phyloP scores from a whole-genome alignment of 176 grass and related monocot genomes.

The Bothriochloa decipiens region DNA sequence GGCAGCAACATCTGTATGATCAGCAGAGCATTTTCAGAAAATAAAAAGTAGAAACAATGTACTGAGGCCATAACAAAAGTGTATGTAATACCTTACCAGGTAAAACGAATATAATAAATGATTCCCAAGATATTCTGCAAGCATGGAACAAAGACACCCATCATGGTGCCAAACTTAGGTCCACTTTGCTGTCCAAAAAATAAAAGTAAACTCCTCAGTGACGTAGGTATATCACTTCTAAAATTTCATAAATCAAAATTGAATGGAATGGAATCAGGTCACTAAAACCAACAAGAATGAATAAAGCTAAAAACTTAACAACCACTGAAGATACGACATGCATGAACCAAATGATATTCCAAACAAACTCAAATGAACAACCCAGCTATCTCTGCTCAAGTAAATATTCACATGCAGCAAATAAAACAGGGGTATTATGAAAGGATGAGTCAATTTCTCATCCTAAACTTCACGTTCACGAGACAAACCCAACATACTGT shows the following conservation, averaged over 20 bases:
- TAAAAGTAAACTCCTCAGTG: conserved; percentile 20
- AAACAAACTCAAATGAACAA: conserved; percentile 3
- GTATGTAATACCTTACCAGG: conserved; percentile 64
- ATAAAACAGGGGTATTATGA: not conserved
- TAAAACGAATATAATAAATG: conserved; percentile 99
- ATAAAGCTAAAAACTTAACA: not conserved
- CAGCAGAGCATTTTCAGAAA: conserved; percentile 12
- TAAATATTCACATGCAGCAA: not conserved
- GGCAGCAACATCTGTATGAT: not conserved
- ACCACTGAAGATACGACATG: not conserved
- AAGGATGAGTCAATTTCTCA: conserved; percentile 6
- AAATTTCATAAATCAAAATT: conserved; percentile 25
- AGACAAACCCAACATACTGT: no score
- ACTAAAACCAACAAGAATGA: conserved; percentile 2
- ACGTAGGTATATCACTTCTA: not conserved
- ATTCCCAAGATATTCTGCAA: conserved; percentile 99
- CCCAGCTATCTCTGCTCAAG: not conserved
- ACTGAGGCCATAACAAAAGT: conserved; percentile 16
- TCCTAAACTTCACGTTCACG: conserved; percentile 28
- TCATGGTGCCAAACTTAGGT: conserved; percentile 90
- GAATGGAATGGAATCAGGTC: not conserved
- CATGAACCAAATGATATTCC: conserved; percentile 5
- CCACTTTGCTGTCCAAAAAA: conserved; percentile 56
- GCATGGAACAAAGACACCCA: conserved; percentile 99
- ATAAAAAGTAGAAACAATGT: conserved; percentile 6